Evolutionary conservation across 2,329 filamentous ascomycete genomes (phyloP), one percentile per base, ranked within the genome.

Genomic region (Penicillium sp.): DNA sequence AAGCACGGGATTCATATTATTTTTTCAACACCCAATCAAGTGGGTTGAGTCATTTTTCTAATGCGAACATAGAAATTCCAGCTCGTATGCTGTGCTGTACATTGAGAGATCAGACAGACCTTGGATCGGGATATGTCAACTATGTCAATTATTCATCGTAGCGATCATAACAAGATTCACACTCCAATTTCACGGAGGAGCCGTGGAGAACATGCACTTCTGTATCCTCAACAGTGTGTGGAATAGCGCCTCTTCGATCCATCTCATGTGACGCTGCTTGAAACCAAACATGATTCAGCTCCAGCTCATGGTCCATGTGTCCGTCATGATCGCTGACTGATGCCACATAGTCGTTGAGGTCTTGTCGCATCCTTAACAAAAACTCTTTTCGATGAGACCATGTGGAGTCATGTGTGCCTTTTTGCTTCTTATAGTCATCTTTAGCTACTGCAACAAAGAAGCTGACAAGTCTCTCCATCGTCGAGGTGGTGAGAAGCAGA

Each of bases 401-500:
- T 14, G 49, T 55, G 3, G 53, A 61, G 16, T 40, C 13, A 24
- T 55, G 56, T 9, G 36, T 34, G 5, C 34, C 31, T 1, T 39
- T 40, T 11, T 49, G 24, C 18, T 52, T 49, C 29, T n/a, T 53
- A 24, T 53, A 43, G 24, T 60, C 52, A 42, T 67, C 66, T 7
- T 59, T 52, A 1, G 64, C 53, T 2, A 62, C 53, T 6, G 63
- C 59, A 10, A 49, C 10, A 44, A 68, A 68, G 32, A 68, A 66
- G 8, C 58, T 31, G 4, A 67, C 49, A 18, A 67, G 53, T 8
- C 60, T 54, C 31, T 67, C 65, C 24, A 68, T 56, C 1, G 65
- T 68, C 5, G 64, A 67, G 1, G 60, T 66, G 2, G 61, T 61
- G n/a, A 67, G 63, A 43, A 68, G 65, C 1, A 68, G 54, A 46